A percentile compares a stretch with the other conserved stretches of the same genome.
Conservation (phyloP, 1,284 basidiomycete genomes). For the Anthracocystis panici-leucophaei region DNA sequence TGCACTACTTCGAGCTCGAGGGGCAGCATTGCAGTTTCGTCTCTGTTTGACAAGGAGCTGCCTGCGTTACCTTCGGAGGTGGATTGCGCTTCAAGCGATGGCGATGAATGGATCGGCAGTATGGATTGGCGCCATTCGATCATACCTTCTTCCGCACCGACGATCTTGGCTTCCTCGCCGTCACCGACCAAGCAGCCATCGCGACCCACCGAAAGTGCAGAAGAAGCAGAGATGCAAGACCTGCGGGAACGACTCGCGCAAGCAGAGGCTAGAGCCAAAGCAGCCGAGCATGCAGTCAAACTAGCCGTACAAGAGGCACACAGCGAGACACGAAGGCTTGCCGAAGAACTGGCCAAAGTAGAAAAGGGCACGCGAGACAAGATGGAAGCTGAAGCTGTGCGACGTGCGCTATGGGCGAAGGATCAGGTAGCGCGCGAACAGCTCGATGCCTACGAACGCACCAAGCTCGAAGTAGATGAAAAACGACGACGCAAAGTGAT, state of each 20-base stretch:
- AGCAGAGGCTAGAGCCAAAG: conserved; percentile 21
- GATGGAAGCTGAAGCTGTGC: conserved; percentile 27
- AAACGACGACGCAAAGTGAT: conserved; percentile 18
- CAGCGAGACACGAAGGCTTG: conserved; percentile 16
- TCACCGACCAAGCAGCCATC: neutral
- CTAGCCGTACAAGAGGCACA: conserved; percentile 18
- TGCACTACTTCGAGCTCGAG: conserved; percentile 19
- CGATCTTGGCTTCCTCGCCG: neutral
- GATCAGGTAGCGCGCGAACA: conserved; percentile 33
- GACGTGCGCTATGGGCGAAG: conserved; percentile 29
- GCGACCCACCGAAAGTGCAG: neutral
- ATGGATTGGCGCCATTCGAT: conserved; percentile 8
- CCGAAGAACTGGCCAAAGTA: conserved; percentile 19
- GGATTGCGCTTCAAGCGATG: neutral
- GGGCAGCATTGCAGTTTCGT: conserved; percentile 12
- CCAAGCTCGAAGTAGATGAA: conserved; percentile 36
- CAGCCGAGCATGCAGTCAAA: conserved; percentile 20
- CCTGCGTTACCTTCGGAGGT: conserved; percentile 9
- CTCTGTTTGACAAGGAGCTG: conserved; percentile 34
- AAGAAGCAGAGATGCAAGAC: conserved; percentile 16
- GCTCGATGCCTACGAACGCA: conserved; percentile 36
- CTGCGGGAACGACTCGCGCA: conserved; percentile 23
- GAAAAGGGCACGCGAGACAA: conserved; percentile 13
- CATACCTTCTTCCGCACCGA: neutral
- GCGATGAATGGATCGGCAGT: conserved; percentile 8